A percentile compares a stretch with the other conserved stretches of the same genome.
These are phyloP conservation scores for Orbilia javanica DNA, from an alignment of 2,329 filamentous ascomycete genomes.

Conservation along the genomic window DNA sequence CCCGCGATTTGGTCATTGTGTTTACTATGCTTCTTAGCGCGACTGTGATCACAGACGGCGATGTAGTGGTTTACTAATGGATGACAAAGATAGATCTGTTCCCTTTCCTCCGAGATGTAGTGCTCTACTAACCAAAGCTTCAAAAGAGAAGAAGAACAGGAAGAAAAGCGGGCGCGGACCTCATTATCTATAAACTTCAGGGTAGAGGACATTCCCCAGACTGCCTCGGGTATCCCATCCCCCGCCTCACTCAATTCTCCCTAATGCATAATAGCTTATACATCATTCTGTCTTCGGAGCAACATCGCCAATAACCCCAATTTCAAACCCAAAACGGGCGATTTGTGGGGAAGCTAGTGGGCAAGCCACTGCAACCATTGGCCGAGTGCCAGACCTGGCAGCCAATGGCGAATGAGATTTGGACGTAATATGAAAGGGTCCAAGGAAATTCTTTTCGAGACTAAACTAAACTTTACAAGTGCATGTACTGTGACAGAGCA, in stretches of 20 bases:
- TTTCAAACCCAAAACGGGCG: slow-evolving; percentile 19
- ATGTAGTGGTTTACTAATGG: slow-evolving; percentile 19
- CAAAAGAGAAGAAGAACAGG: slow-evolving; percentile 6
- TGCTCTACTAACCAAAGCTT: slow-evolving; percentile 17
- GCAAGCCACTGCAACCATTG: slow-evolving; percentile 17
- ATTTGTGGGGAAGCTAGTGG: slow-evolving; percentile 15
- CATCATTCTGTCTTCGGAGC: slow-evolving; percentile 23
- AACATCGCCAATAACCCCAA: slow-evolving; percentile 27
- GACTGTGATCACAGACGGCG: background rate
- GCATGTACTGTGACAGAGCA: slow-evolving; percentile 3
- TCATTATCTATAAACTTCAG: slow-evolving; percentile 19
- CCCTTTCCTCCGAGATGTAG: slow-evolving; percentile 22
- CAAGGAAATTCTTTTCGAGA: slow-evolving; percentile 17
- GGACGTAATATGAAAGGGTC: slow-evolving; percentile 19
- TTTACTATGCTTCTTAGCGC: background rate
- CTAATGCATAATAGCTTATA: slow-evolving; percentile 27
- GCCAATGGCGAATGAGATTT: background rate
- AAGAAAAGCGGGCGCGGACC: background rate
- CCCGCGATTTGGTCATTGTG: slow-evolving; percentile 52
- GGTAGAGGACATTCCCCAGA: slow-evolving; percentile 13
- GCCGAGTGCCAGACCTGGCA: background rate
- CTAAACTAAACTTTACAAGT: slow-evolving; percentile 15
- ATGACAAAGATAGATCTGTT: slow-evolving; percentile 15
- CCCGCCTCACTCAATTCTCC: slow-evolving; percentile 13
- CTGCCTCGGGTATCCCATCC: slow-evolving; percentile 18